Conservation (phyloP, 495 filamentous ascomycete species). For the Umbilicaria muhlenbergii region DNA sequence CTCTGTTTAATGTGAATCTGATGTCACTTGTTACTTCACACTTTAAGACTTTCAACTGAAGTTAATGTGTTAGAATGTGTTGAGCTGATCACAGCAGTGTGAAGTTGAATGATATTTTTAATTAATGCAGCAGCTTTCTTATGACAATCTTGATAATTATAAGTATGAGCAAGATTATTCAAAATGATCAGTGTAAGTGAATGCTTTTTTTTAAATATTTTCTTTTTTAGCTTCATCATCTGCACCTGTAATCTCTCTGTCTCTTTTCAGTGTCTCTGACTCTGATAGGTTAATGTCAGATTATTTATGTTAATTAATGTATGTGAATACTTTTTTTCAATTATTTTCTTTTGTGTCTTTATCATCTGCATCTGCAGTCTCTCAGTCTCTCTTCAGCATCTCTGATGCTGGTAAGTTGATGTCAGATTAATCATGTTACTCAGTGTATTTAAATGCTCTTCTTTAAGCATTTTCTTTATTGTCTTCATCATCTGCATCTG, state of each 20-base stretch:
- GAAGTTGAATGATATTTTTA: no score
- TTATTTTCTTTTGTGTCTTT: conserved; percentile 5
- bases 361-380: conserved; percentile 9
- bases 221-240: conserved; percentile 6
- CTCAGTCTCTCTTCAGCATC: no score
- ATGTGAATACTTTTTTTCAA: conserved; percentile 18
- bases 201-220: conserved; percentile 17
- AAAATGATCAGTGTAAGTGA: conserved; percentile 19
- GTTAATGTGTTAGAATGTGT: no score
- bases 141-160: conserved; percentile 15
- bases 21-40: no score
- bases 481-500: conserved; percentile 5
- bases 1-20: neutral
- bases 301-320: conserved; percentile 19
- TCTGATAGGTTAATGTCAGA: conserved; percentile 15
- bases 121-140: conserved; percentile 10
- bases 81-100: no score
- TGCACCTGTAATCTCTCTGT: conserved; percentile 12
- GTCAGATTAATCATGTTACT: neutral
- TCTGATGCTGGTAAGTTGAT: neutral
- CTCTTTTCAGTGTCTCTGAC: conserved; percentile 17
- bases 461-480: conserved; percentile 2
- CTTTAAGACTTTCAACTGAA: no score
- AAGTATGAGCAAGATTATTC: conserved; percentile 16
- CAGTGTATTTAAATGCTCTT: conserved; percentile 4